Evolutionary conservation across 805 yeast species (phyloP).

Genomic region (Cyberlindnera mrakii): DNA sequence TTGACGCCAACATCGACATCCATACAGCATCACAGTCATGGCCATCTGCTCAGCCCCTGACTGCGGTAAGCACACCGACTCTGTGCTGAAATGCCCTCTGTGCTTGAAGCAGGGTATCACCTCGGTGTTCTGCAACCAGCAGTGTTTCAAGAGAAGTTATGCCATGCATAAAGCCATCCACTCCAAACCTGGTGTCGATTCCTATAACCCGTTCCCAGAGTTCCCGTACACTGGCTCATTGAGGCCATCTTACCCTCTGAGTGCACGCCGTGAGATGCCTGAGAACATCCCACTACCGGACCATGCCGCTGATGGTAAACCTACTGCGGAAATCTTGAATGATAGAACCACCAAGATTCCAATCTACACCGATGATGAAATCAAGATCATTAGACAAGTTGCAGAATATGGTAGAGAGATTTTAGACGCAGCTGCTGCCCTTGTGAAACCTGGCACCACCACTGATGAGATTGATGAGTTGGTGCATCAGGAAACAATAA

Average conservation of each 20-base stretch:
- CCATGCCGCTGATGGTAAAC: constrained; percentile 75
- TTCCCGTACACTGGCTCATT: constrained; percentile 68
- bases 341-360: constrained; percentile 65
- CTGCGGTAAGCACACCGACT: constrained; percentile 78
- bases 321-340: constrained; percentile 67
- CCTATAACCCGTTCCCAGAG: constrained; percentile 84
- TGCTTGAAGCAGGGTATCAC: constrained; percentile 69
- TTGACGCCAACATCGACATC: not conserved
- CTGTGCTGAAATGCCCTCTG: constrained; percentile 82
- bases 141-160: constrained; percentile 74
- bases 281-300: constrained; percentile 71
- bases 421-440: constrained; percentile 82
- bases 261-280: constrained; percentile 68
- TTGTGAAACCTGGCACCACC: constrained; percentile 80
- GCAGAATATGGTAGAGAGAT: constrained; percentile 77
- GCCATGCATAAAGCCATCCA: constrained; percentile 72
- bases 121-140: constrained; percentile 72
- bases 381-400: constrained; percentile 70
- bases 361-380: constrained; percentile 58
- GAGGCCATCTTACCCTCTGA: constrained; percentile 76
- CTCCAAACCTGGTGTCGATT: constrained; percentile 48
- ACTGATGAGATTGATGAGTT: constrained; percentile 87
- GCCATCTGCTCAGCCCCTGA: constrained; percentile 66
- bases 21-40: not conserved
- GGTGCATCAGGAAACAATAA: constrained; percentile 83